phyloP scores from a whole-genome alignment of 306 rosid genomes.

The Prunus fruticosa region DNA sequence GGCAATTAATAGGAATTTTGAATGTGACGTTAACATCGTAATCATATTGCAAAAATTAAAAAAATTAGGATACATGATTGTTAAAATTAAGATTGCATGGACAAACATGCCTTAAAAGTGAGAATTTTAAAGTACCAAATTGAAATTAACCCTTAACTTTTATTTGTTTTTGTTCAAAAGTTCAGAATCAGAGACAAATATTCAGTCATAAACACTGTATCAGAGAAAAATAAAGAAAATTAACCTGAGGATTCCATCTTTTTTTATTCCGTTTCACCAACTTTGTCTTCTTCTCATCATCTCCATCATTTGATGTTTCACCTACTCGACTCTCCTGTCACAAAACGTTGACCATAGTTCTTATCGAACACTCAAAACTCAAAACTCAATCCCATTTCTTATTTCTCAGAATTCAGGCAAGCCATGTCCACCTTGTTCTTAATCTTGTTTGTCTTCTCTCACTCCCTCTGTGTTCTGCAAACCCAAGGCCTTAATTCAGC shows the following conservation, averaged over 20 bases:
- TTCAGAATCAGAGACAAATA: no score
- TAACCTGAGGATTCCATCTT: not conserved
- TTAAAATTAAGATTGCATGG: no score
- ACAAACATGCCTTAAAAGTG: no score
- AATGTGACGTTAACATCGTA: no score
- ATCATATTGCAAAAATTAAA: no score
- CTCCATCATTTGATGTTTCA: not conserved
- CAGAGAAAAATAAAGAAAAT: not conserved
- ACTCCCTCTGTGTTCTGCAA: slow-evolving; percentile 24
- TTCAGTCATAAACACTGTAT: no score
- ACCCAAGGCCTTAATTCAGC: slow-evolving; percentile 13
- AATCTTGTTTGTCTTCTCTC: slow-evolving; percentile 21
- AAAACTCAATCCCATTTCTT: not conserved
- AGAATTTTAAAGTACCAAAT: no score
- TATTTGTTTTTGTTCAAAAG: no score
- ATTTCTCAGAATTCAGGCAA: not conserved
- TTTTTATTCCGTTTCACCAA: not conserved
- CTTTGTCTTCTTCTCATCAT: not conserved
- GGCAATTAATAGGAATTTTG: no score
- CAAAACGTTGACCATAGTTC: not conserved
- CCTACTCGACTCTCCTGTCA: not conserved
- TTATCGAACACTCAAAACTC: not conserved
- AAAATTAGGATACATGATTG: no score
- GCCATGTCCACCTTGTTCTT: slow-evolving; percentile 2
- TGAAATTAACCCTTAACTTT: no score